These are phyloP conservation scores for Lolium perenne DNA, from an alignment of 176 grass and related monocot species.

Conservation along the genomic window DNA sequence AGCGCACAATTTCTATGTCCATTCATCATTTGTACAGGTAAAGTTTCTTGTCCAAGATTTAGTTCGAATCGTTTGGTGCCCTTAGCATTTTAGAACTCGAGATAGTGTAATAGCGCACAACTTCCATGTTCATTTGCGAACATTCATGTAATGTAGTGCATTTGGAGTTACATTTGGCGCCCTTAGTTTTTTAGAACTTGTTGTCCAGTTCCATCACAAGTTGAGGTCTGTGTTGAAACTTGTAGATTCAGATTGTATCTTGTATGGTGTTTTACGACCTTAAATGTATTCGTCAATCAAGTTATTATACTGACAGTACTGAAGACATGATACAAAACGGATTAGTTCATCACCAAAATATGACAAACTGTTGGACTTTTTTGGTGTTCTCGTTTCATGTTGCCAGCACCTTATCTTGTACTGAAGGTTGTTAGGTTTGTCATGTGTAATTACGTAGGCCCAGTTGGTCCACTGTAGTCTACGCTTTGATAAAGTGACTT, in stretches of 20 bases:
- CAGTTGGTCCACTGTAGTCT: too few relatives aligned
- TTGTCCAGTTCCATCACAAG: background rate
- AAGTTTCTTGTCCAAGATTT: constrained; percentile 3
- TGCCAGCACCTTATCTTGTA: background rate
- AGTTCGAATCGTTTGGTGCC: background rate
- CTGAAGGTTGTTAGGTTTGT: background rate
- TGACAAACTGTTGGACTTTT: background rate
- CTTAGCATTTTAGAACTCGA: background rate
- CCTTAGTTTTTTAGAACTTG: background rate
- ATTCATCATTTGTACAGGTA: constrained; percentile 96
- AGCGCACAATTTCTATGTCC: constrained; percentile 95
- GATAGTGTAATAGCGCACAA: background rate
- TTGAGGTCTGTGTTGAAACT: background rate
- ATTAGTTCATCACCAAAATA: background rate
- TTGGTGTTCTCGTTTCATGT: background rate
- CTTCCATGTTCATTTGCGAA: background rate
- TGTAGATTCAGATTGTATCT: background rate
- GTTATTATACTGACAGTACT: background rate
- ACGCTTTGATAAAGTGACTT: background rate
- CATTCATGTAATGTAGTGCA: background rate
- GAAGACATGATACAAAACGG: background rate
- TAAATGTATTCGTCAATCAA: background rate
- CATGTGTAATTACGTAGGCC: background rate
- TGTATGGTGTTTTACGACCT: background rate
- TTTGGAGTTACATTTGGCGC: background rate